Evolutionary conservation across 2,329 filamentous ascomycete species (phyloP).

Genomic region (Microdochium nivale): DNA sequence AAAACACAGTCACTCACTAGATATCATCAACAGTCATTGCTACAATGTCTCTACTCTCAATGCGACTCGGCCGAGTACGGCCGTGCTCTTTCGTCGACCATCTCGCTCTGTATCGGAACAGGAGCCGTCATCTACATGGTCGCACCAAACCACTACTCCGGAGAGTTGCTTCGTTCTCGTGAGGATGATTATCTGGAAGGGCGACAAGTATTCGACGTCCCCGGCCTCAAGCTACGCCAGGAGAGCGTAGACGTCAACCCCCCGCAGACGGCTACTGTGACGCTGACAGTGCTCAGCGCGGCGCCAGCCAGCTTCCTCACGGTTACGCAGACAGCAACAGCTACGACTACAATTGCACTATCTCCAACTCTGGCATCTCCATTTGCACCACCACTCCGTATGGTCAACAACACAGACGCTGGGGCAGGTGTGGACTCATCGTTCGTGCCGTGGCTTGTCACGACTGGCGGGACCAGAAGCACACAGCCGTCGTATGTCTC

Average conservation of each 20-base stretch:
- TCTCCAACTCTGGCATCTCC: not conserved
- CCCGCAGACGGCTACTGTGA: not conserved
- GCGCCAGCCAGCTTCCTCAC: not conserved
- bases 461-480: not conserved
- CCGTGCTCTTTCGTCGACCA: constrained; percentile 16
- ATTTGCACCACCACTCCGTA: not conserved
- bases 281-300: not conserved
- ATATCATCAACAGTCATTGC: constrained; percentile 17
- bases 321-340: not conserved
- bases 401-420: not conserved
- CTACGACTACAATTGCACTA: not conserved
- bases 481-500: not conserved
- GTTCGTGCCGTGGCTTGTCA: not conserved
- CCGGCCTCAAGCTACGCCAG: constrained; percentile 16
- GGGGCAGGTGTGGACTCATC: not conserved
- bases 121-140: constrained; percentile 21
- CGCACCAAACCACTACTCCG: constrained; percentile 10
- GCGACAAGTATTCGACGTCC: constrained; percentile 14
- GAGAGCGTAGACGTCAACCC: constrained; percentile 13
- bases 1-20: too few relatives aligned
- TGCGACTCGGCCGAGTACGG: constrained; percentile 19
- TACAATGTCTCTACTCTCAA: constrained; percentile 22
- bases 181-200: constrained; percentile 20
- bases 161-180: constrained; percentile 15
- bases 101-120: constrained; percentile 16